phyloP scores from a whole-genome alignment of 768 basidiomycete species.

The Agrocybe chaxingu region DNA sequence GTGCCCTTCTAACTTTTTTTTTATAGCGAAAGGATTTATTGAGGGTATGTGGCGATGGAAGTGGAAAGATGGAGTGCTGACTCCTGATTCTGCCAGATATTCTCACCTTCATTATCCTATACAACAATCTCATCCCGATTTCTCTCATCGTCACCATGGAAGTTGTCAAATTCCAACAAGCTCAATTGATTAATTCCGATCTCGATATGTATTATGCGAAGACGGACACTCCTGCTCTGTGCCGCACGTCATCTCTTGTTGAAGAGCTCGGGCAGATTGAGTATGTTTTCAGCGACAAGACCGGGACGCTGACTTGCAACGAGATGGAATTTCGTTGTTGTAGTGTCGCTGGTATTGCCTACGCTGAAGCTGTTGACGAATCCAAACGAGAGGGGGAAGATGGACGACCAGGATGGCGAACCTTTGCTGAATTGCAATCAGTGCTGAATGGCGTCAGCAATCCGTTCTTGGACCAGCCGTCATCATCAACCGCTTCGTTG shows the following conservation, averaged over 20 bases:
- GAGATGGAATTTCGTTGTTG: conserved; percentile 97
- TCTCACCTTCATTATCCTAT: conserved; percentile 96
- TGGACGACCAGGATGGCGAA: conserved; percentile 65
- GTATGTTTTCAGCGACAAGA: conserved; percentile 94
- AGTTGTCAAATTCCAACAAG: conserved; percentile 98
- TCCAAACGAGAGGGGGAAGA: conserved; percentile 63
- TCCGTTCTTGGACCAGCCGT: conserved; percentile 55
- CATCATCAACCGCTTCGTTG: conserved; percentile 26
- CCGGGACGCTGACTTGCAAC: conserved; percentile 93
- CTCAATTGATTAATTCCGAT: conserved; percentile 94
- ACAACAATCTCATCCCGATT: conserved; percentile 99
- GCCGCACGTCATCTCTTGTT: conserved; percentile 96
- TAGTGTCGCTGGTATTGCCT: conserved; percentile 83
- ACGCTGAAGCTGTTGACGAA: conserved; percentile 91
- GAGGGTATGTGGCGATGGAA: conserved; percentile 51
- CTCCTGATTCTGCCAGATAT: conserved; percentile 57
- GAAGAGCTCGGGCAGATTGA: conserved; percentile 99
- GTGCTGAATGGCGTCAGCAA: conserved; percentile 50
- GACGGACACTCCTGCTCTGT: conserved; percentile 95
- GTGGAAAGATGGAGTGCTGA: too few species aligned
- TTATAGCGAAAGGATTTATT: conserved; percentile 69
- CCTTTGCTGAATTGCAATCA: conserved; percentile 70
- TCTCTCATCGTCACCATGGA: conserved; percentile 99
- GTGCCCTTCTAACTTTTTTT: conserved; percentile 1
- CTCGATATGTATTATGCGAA: conserved; percentile 97